Conservation (phyloP, 441 rosid genomes). For the Adansonia gregorii region DNA sequence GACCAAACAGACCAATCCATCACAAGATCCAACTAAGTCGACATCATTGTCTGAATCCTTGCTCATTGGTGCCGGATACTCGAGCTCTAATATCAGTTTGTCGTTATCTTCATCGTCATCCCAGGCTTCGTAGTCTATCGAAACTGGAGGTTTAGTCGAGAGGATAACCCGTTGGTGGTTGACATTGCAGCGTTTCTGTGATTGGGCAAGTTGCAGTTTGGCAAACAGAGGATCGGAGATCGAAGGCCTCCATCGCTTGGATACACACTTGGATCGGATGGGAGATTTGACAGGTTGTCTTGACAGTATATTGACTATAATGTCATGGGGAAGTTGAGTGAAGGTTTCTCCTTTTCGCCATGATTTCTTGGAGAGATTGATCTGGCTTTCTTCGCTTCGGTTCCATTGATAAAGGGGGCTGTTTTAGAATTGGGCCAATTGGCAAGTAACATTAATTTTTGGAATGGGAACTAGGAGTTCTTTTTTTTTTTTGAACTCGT, state of each 20-base stretch:
- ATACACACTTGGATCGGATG: not conserved
- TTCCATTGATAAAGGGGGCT: not conserved
- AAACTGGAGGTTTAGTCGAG: not conserved
- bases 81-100: not conserved
- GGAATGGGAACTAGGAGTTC: not conserved
- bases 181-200: not conserved
- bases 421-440: not conserved
- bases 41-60: not conserved
- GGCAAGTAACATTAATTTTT: not conserved
- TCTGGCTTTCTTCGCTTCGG: too few relatives aligned
- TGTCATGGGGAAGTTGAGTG: not conserved
- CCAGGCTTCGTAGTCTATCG: not conserved
- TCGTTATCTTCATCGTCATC: not conserved
- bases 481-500: too few relatives aligned
- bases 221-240: slow-evolving; percentile 18
- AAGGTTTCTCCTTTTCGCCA: too few relatives aligned
- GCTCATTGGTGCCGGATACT: not conserved
- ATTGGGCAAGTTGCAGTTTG: slow-evolving; percentile 1
- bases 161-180: not conserved
- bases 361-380: too few relatives aligned
- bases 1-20: too few relatives aligned
- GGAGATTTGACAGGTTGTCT: slow-evolving; percentile 5
- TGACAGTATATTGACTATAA: not conserved
- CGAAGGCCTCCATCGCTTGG: slow-evolving; percentile 4
- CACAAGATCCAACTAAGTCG: too few relatives aligned